phyloP scores from a whole-genome alignment of 805 yeast species.

The Candida stauntonica region DNA sequence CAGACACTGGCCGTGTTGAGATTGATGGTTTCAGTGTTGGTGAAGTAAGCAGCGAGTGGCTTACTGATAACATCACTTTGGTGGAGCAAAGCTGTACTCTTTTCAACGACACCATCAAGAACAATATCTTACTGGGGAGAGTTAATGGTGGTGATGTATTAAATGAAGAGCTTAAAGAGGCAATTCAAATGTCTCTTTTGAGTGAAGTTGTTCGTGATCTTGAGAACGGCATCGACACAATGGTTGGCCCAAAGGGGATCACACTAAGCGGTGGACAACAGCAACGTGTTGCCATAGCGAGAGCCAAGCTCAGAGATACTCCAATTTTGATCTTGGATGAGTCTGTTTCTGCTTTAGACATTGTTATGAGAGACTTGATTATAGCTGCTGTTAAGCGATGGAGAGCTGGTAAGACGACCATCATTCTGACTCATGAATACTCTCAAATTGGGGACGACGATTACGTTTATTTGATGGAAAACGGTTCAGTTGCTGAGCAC shows the following conservation, averaged over 20 bases:
- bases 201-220: constrained; percentile 43
- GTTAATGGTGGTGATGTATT: constrained; percentile 22
- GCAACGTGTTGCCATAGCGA: constrained; percentile 79
- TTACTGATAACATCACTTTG: constrained; percentile 59
- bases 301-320: constrained; percentile 71
- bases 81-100: constrained; percentile 70
- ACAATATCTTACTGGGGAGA: constrained; percentile 59
- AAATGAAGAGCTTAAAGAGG: constrained; percentile 34
- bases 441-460: constrained; percentile 54
- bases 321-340: constrained; percentile 84
- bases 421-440: constrained; percentile 77
- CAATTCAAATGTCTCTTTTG: constrained; percentile 50
- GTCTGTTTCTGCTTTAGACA: constrained; percentile 77
- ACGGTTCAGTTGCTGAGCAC: constrained; percentile 49
- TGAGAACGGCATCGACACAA: constrained; percentile 53
- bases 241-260: constrained; percentile 41
- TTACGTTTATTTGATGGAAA: constrained; percentile 50
- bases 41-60: constrained; percentile 43
- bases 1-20: constrained; percentile 48
- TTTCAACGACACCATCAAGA: constrained; percentile 57
- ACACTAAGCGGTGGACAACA: constrained; percentile 86
- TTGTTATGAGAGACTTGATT: constrained; percentile 39
- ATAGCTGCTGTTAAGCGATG: constrained; percentile 49
- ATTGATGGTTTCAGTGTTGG: constrained; percentile 51
- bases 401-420: constrained; percentile 70